phyloP scores from a whole-genome alignment of 2,329 filamentous ascomycete species.

The Fusarium torreyae region DNA sequence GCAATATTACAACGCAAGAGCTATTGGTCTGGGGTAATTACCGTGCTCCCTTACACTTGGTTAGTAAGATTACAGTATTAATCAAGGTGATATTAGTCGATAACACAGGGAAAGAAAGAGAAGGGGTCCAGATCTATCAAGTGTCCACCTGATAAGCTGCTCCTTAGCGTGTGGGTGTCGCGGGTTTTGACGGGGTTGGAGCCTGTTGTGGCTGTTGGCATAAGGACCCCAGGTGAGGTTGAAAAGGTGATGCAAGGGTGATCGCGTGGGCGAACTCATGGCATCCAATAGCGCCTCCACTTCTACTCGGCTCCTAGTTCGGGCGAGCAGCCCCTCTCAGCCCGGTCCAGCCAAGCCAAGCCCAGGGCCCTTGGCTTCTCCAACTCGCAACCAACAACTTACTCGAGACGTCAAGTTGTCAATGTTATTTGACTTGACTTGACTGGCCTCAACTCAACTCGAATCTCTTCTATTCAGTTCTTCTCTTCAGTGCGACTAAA shows the following conservation, averaged over 20 bases:
- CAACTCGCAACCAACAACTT: conserved; percentile 30
- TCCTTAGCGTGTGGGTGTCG: conserved; percentile 25
- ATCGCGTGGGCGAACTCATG: conserved; percentile 42
- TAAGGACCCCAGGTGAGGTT: conserved; percentile 13
- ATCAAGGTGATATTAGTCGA: conserved; percentile 18
- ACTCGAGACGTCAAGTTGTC: conserved; percentile 1
- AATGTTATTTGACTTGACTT: background rate
- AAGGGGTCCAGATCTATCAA: conserved; percentile 37
- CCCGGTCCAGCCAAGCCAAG: conserved; percentile 3
- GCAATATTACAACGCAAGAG: background rate
- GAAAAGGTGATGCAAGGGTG: conserved; percentile 39
- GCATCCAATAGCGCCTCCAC: conserved; percentile 28
- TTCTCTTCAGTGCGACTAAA: background rate
- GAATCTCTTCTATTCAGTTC: conserved; percentile 7
- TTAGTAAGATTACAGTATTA: conserved; percentile 13
- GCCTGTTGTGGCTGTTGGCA: no score
- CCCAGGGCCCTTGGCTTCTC: conserved; percentile 11
- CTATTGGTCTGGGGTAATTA: conserved; percentile 2
- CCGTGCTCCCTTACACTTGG: background rate
- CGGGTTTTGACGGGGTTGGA: background rate
- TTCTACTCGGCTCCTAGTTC: conserved; percentile 1
- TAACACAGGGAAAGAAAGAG: background rate
- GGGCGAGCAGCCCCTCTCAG: conserved; percentile 36
- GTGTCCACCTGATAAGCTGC: conserved; percentile 41
- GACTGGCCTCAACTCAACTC: conserved; percentile 7